Evolutionary conservation across 108 stramenopile genomes (phyloP).

Genomic region (Nitzschia palea): DNA sequence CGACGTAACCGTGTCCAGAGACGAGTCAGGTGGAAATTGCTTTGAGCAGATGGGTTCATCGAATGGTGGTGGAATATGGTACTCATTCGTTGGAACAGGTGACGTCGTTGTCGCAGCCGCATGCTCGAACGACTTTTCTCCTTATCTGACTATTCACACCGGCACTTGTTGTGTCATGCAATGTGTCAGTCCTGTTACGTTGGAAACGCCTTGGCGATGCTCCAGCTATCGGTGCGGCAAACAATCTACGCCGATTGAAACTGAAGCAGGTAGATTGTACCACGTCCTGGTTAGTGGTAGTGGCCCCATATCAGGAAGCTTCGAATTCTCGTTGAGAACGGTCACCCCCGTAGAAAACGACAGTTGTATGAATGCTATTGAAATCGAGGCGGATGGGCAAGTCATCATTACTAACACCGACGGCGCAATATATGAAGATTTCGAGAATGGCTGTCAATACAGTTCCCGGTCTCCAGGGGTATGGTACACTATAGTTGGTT

Average conservation of each 20-base stretch:
- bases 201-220: background rate
- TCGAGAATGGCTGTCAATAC: background rate
- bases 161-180: constrained; percentile 8
- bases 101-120: constrained; percentile 1
- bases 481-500: constrained; percentile 22
- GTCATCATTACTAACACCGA: background rate
- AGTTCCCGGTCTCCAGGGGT: constrained; percentile 3
- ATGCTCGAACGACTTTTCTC: constrained; percentile 17
- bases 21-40: background rate
- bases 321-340: background rate
- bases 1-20: background rate
- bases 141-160: background rate
- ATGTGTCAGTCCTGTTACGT: background rate
- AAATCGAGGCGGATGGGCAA: background rate
- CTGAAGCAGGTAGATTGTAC: constrained; percentile 1
- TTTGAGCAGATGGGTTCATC: too few species aligned
- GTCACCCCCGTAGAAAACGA: background rate
- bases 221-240: background rate
- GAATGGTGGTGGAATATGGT: constrained; percentile 22
- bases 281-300: background rate
- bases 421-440: constrained; percentile 8
- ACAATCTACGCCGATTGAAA: background rate
- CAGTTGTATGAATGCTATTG: background rate
- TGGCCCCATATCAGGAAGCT: background rate
- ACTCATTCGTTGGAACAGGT: constrained; percentile 5